Conservation (phyloP, 805 yeast species). For the Jamesozyma piceae region DNA sequence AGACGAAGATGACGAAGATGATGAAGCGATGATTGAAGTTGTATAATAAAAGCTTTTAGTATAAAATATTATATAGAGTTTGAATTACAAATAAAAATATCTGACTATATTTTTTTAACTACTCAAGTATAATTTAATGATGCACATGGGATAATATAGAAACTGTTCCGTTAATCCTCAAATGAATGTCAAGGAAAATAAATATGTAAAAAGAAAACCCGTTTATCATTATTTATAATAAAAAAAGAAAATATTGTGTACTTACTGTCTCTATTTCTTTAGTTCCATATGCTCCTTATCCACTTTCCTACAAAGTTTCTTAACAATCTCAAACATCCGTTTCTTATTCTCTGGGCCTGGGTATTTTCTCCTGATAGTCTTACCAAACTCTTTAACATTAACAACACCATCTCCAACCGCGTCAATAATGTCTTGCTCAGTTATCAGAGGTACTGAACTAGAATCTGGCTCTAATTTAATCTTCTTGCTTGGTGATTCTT, state of each 20-base stretch:
- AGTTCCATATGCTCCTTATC: slow-evolving; percentile 27
- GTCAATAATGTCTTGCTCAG: slow-evolving; percentile 61
- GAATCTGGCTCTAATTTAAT: slow-evolving; percentile 29
- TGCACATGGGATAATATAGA: too few species aligned
- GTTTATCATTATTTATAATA: not conserved
- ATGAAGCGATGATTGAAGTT: slow-evolving; percentile 31
- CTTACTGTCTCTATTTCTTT: slow-evolving; percentile 9
- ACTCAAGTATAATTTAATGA: too few species aligned
- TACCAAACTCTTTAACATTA: slow-evolving; percentile 50
- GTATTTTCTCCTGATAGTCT: slow-evolving; percentile 47
- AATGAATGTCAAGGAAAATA: too few species aligned
- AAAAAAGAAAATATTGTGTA: not conserved
- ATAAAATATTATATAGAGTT: not conserved
- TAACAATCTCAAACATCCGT: slow-evolving; percentile 25
- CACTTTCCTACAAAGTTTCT: slow-evolving; percentile 25
- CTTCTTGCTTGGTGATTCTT: slow-evolving; percentile 32
- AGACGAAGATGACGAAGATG: slow-evolving; percentile 9
- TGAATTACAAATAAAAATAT: not conserved
- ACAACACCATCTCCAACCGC: slow-evolving; percentile 38
- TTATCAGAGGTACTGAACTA: slow-evolving; percentile 34
- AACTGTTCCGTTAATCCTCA: too few species aligned
- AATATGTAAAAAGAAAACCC: not conserved
- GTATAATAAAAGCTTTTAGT: slow-evolving; percentile 11
- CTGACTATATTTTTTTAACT: too few species aligned
- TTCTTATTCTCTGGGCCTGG: slow-evolving; percentile 27